Evolutionary conservation across 192 early-diverging fungal genomes (phyloP), one percentile per base, ranked within the genome.

Genomic region (Dissophora globulifera): DNA sequence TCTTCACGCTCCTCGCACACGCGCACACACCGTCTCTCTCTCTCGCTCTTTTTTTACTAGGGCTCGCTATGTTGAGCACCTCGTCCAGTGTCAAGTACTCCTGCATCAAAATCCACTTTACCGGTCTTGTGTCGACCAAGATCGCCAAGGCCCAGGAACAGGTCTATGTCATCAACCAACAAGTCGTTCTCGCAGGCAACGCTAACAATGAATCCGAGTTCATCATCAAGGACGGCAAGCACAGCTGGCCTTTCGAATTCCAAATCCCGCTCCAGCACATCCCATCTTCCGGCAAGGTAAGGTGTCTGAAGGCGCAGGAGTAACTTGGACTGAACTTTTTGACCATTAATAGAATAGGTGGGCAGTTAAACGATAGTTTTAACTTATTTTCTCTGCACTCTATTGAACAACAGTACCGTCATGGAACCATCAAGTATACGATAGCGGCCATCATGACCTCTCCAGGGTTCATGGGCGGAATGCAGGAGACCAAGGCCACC

Each of bases 231-330:
- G 59, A 62, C 31, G 68, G 68, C 7, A 61, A 70, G 19, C 43
- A 70, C 46, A 42, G 31, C 19, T 70, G 68, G 68, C 58, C 68
- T 2, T 70, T 70, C 45, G 16, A 54, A 33, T 70, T 70, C 43
- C 40, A 42, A 1, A 30, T 70, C 6, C 68, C 68, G 1, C 45
- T 55, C 19, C 68, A 70, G 19, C 68, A 70, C 27, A 10, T 62
- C 15, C 68, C 68, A 2, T 70, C 68, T 0, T 56, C 51, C 17
- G 68, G 68, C 11, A 70, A 70, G 68, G 68, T 70, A 60, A 40
- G 27, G 4, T 3, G 13, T 51, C 26, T 17, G 13, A 29, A n/a
- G n/a, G n/a, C n/a, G n/a, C n/a, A n/a, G n/a, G n/a, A n/a, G n/a
- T n/a, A n/a, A n/a, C n/a, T n/a, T n/a, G n/a, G n/a, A n/a, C n/a